phyloP scores from a whole-genome alignment of 2,329 filamentous ascomycete genomes.

The Tolypocladium paradoxum region DNA sequence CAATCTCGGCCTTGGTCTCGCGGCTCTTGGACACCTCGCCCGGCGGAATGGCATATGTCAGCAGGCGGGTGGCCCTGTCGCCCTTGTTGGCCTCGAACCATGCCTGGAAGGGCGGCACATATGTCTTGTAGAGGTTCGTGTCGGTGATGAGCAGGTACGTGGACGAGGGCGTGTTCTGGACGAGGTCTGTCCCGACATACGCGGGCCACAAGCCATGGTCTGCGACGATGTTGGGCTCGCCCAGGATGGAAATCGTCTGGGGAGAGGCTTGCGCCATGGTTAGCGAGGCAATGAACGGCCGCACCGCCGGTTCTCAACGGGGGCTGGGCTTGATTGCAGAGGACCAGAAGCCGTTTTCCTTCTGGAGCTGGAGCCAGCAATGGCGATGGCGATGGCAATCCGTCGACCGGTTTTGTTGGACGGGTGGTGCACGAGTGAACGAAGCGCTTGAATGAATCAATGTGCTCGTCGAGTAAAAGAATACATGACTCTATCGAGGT shows the following conservation, averaged over 20 bases:
- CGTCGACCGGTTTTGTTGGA: not conserved
- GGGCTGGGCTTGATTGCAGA: not conserved
- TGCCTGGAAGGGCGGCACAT: conserved; percentile 63
- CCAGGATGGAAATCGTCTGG: conserved; percentile 66
- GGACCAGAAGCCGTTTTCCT: not conserved
- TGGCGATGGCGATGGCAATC: not conserved
- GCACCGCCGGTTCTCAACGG: not conserved
- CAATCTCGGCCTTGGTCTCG: conserved; percentile 87
- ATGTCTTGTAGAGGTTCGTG: conserved; percentile 75
- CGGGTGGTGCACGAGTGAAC: not conserved
- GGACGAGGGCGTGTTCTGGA: conserved; percentile 66
- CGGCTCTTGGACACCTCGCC: conserved; percentile 91
- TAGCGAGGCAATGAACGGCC: not conserved
- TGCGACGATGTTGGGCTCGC: conserved; percentile 81
- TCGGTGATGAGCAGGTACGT: conserved; percentile 97
- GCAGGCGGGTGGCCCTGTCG: conserved; percentile 47
- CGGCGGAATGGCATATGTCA: conserved; percentile 78
- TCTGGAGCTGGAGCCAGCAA: not conserved
- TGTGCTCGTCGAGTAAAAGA: not conserved
- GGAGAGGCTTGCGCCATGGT: conserved; percentile 26
- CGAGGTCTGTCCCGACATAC: conserved; percentile 71
- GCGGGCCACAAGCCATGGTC: conserved; percentile 83
- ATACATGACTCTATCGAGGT: conserved; percentile 3
- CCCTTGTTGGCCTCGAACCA: conserved; percentile 20
- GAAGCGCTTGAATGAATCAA: not conserved